Evolutionary conservation across 352 stramenopile species (phyloP), one percentile per base, ranked within the genome.

Genomic region (Pythium aristosporum): DNA sequence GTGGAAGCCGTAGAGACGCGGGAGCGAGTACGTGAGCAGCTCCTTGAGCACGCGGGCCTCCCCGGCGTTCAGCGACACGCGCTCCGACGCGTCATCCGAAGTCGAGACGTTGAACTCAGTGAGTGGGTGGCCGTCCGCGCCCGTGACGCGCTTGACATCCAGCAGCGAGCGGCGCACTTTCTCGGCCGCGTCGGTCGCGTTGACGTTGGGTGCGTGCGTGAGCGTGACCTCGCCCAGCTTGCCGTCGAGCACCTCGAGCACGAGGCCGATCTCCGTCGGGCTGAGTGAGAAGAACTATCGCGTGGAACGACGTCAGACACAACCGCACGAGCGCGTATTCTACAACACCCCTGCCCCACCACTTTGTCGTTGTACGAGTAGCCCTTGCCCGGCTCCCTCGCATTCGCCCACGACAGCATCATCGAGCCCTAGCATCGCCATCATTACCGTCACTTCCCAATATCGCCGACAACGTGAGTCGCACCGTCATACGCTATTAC

Each of bases 381-480:
- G 74, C 85, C 82, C 67, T 93, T 92, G 57, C 82, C 78, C 8
- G 68, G 79, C 63, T 85, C 82, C 23, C 69, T 86, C 42, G 81
- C 71, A 56, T 85, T 87, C 21, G 84, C 85, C 86, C 86, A 94
- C 59, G 81, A 92, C 43, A 94, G 64, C 80, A 94, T 90, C 61
- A 94, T 88, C 25, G 82, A 75, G 46, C 86, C 86, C 86, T 94
- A 50, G 46, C 37, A 39, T 63, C 8, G 10, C 32, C 50, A 20
- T 20, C 8, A 30, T 37, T 34, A 25, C 36, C n/a, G 8, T 25
- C 18, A 25, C 0, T 16, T 25, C 0, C 4, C 49, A 21, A 32
- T 23, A 1, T 41, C 23, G 53, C n/a, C 32, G 8, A 54, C 36
- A 5, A 47, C 41, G 15, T 43, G 18, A 36, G 21, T 13, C n/a